Evolutionary conservation across 371 early-diverging fungal species (phyloP).

Genomic region (Mucor racemosus): DNA sequence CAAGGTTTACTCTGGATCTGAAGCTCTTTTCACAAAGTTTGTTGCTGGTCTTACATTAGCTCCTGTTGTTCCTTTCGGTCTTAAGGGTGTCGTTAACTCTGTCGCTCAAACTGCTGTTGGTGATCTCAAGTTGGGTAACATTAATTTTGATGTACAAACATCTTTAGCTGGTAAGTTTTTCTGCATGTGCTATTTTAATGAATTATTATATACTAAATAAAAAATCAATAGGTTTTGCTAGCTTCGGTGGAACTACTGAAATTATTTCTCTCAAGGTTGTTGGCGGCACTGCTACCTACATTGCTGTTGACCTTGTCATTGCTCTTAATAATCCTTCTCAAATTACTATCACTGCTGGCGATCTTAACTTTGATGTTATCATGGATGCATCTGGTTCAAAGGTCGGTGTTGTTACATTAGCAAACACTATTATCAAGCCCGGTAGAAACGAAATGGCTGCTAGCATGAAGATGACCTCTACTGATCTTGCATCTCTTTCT

Average conservation of each 20-base stretch:
- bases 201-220: background rate
- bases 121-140: constrained; percentile 47
- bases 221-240: constrained; percentile 39
- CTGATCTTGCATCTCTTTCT: constrained; percentile 25
- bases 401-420: constrained; percentile 45
- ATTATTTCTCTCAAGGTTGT: constrained; percentile 48
- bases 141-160: constrained; percentile 55
- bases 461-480: constrained; percentile 34
- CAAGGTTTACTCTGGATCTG: constrained; percentile 54
- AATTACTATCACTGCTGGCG: constrained; percentile 57
- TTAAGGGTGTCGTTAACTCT: constrained; percentile 56
- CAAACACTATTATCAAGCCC: constrained; percentile 51
- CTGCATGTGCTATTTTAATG: background rate
- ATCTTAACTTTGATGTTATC: constrained; percentile 50
- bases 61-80: constrained; percentile 48
- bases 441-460: constrained; percentile 41
- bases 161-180: constrained; percentile 50
- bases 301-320: constrained; percentile 47
- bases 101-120: constrained; percentile 60
- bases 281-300: constrained; percentile 50
- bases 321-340: constrained; percentile 58
- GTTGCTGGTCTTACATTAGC: constrained; percentile 43
- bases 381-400: constrained; percentile 39
- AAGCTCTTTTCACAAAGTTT: constrained; percentile 53
- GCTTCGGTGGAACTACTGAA: constrained; percentile 49